These are phyloP conservation scores for Hymenoscyphus repandus DNA, from an alignment of 2,329 filamentous ascomycete species.

Conservation along the genomic window DNA sequence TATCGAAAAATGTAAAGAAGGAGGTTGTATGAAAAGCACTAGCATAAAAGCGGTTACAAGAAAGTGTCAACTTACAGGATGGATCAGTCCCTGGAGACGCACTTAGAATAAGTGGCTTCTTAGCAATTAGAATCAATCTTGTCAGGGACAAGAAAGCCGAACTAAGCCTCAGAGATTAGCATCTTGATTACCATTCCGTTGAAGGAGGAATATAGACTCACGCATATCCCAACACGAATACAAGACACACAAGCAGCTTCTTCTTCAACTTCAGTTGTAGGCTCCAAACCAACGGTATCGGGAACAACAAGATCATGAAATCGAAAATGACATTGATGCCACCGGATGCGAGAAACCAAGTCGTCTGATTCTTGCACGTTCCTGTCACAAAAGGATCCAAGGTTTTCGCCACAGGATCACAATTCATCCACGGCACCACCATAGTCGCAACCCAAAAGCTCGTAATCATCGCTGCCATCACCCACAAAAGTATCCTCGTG, in stretches of 20 bases:
- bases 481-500: background rate
- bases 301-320: constrained; percentile 24
- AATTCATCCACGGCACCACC: background rate
- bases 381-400: background rate
- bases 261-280: constrained; percentile 5
- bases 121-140: background rate
- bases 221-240: background rate
- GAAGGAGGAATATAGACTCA: too few relatives aligned
- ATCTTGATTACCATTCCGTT: too few relatives aligned
- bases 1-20: too few relatives aligned
- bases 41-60: background rate
- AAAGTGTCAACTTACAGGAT: background rate
- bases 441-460: background rate
- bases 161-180: background rate
- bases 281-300: constrained; percentile 37
- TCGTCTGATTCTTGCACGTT: background rate
- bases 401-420: background rate
- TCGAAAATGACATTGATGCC: constrained; percentile 6
- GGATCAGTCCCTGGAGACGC: background rate
- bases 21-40: too few relatives aligned
- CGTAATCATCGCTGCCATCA: background rate
- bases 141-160: background rate
- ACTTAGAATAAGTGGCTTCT: background rate
- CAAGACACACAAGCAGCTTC: background rate
- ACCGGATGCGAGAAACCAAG: background rate